Conservation (phyloP, 2,329 filamentous ascomycete species). For the Colletotrichum paranaense region DNA sequence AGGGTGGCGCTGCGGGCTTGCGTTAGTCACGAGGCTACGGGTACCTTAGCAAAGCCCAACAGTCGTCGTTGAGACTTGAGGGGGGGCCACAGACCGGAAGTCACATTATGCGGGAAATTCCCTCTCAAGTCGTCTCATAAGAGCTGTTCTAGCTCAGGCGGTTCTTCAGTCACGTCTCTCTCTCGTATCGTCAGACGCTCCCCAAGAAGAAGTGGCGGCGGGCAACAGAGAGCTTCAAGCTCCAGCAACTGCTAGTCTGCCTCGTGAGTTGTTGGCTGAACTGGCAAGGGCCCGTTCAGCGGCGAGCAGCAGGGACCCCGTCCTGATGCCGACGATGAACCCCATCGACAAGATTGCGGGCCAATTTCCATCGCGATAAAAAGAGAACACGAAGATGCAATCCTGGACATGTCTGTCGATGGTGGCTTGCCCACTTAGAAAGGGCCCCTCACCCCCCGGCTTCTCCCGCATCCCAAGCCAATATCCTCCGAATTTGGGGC, state of each 20-base stretch:
- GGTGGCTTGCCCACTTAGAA: constrained; percentile 12
- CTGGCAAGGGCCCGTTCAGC: neutral
- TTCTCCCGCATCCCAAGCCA: constrained; percentile 7
- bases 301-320: neutral
- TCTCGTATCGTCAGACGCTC: neutral
- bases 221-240: neutral
- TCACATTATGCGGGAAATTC: neutral
- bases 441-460: neutral
- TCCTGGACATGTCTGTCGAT: neutral
- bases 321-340: neutral
- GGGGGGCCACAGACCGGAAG: neutral
- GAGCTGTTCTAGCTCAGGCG: neutral
- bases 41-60: neutral
- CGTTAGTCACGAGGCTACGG: neutral
- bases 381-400: neutral
- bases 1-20: neutral
- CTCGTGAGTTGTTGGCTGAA: neutral
- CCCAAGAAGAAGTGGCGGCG: neutral
- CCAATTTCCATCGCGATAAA: neutral
- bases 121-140: neutral
- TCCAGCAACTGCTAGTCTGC: neutral
- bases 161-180: neutral
- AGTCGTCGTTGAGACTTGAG: neutral
- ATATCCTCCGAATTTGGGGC: constrained; percentile 11
- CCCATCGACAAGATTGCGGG: neutral